Percentiles rank a stretch among this genome's conserved stretches.
phyloP scores from a whole-genome alignment of 352 stramenopile genomes.

The Phytophthora sp. region DNA sequence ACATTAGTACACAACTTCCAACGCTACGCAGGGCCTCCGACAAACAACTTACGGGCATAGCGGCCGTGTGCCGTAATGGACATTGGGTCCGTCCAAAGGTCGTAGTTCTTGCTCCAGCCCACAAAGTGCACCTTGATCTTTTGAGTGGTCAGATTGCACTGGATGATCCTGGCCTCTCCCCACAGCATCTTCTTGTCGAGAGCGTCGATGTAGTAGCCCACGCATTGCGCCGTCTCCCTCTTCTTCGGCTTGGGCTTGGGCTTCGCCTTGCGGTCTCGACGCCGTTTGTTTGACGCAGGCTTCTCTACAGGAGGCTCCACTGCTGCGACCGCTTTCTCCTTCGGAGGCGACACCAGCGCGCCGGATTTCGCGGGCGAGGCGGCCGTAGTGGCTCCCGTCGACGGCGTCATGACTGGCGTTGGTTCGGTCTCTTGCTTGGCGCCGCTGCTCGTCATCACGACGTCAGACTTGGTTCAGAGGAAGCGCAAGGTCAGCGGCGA shows the following conservation, averaged over 20 bases:
- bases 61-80: conserved; percentile 64
- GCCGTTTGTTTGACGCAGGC: conserved; percentile 15
- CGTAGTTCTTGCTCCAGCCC: conserved; percentile 64
- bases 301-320: conserved; percentile 1
- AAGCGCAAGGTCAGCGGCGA: background rate
- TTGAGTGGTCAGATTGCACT: conserved; percentile 58
- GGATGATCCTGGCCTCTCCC: conserved; percentile 73
- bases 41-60: conserved; percentile 49
- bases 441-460: conserved; percentile 11
- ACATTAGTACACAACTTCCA: too few species aligned
- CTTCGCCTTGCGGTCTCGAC: conserved; percentile 28
- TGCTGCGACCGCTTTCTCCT: background rate
- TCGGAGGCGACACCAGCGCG: background rate
- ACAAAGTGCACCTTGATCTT: conserved; percentile 81
- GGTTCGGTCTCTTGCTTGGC: conserved; percentile 18
- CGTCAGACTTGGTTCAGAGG: too few species aligned
- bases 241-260: conserved; percentile 41
- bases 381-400: conserved; percentile 1
- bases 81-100: conserved; percentile 80
- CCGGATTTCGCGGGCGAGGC: conserved; percentile 15
- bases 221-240: conserved; percentile 39
- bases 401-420: conserved; percentile 21
- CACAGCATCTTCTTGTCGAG: conserved; percentile 80
- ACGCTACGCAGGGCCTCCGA: too few species aligned
- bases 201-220: conserved; percentile 74